A percentile compares a stretch with the other conserved stretches of the same genome.
Conservation (phyloP, 2,329 filamentous ascomycete species). For the Hypoxylon sp. region DNA sequence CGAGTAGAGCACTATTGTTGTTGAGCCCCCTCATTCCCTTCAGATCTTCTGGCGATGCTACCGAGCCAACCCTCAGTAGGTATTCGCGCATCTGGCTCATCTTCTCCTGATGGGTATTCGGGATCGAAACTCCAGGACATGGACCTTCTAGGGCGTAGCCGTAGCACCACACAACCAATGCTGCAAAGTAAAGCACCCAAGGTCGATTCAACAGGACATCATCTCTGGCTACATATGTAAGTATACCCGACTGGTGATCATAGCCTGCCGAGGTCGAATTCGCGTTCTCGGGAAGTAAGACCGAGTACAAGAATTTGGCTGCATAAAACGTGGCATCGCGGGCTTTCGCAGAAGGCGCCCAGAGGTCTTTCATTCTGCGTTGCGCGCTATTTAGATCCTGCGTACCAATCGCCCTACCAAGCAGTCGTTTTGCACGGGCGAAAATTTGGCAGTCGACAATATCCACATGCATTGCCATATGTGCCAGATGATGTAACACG, state of each 20-base stretch:
- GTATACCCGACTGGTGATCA: slow-evolving; percentile 56
- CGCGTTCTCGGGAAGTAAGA: slow-evolving; percentile 75
- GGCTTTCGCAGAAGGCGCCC: slow-evolving; percentile 90
- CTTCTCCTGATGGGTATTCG: slow-evolving; percentile 74
- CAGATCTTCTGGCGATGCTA: slow-evolving; percentile 82
- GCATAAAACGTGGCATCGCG: slow-evolving; percentile 95
- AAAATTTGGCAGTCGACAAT: slow-evolving; percentile 98
- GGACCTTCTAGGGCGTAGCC: slow-evolving; percentile 91
- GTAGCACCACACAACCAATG: slow-evolving; percentile 94
- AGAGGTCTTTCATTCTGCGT: slow-evolving; percentile 86
- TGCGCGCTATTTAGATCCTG: slow-evolving; percentile 85
- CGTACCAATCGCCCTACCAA: slow-evolving; percentile 86
- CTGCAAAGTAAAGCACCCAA: slow-evolving; percentile 96
- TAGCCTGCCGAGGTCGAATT: slow-evolving; percentile 58
- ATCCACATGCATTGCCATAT: slow-evolving; percentile 98
- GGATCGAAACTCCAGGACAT: slow-evolving; percentile 66
- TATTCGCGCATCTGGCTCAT: slow-evolving; percentile 85
- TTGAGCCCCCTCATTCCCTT: slow-evolving; percentile 82
- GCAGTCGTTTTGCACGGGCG: slow-evolving; percentile 85
- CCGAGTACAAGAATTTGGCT: slow-evolving; percentile 87
- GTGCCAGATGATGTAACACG: slow-evolving; percentile 91
- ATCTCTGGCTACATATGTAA: slow-evolving; percentile 83
- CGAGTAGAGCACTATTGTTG: slow-evolving; percentile 82
- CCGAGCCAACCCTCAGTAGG: slow-evolving; percentile 78
- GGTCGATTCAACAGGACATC: slow-evolving; percentile 92